Base-by-base conservation (phyloP, 495 filamentous ascomycete genomes). In the Trichocladium antarcticum region DNA sequence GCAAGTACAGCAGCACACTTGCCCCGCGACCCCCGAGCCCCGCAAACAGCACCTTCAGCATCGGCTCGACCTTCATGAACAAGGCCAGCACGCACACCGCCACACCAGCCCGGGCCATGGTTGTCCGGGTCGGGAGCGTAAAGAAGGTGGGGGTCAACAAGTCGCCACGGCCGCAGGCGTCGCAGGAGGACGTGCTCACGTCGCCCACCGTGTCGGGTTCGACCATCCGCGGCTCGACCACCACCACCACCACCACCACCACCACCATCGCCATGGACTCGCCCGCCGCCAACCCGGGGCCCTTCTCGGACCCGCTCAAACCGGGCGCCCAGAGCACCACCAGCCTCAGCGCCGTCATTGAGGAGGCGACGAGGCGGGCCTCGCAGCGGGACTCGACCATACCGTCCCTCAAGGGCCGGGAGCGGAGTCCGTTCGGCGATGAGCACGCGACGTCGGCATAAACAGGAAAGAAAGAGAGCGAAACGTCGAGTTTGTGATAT, bases 41-140 rank as follows among this genome's bases (percentile, higher is more conserved):
- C 4, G 55, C 65, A n/a, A 57, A 57, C 51, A 66, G 63, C 61
- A 68, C 77, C 31, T 82, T 82, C 58, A 80, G 75, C 58, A 74
- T 83, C 37, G 78, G 79, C 5, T 79, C 77, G 14, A 81, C 78
- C 6, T 83, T 83, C 64, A 57, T 83, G 43, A 81, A 79, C 63
- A 77, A 74, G 47, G 76, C 74, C 34, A 75, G 63, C 53, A 70
- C 73, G 29, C 63, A 67, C 37, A 75, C 71, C 0, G 76, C 75
- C 5, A 76, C 70, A 5, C 71, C 70, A 9, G 70, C 73, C 5
- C 67, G 69, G 17, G 74, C 76, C 32, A 74, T 75, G 57, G 67
- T 77, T 42, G 67, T 79, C 14, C 69, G 72, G 21, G 70, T 77
- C n/a, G 68, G 71, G 17, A 74, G 68, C 44, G 68, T 63, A 15